Percentiles rank a stretch among this genome's conserved stretches.
Evolutionary conservation across 495 filamentous ascomycete species (phyloP).

Genomic region (Aspergillus leporis): DNA sequence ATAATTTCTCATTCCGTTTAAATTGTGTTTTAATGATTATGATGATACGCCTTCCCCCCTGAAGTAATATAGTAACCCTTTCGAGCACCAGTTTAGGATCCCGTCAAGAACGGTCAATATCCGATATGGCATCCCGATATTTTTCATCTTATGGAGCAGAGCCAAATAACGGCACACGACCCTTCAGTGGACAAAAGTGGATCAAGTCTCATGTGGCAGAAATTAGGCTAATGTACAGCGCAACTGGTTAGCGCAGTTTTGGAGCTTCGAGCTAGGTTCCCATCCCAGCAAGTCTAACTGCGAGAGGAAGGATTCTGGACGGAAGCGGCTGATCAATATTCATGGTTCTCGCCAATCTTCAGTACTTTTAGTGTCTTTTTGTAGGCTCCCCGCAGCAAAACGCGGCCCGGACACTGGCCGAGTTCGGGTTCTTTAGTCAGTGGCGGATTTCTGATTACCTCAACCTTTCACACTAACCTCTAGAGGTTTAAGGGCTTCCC

Average conservation of each 20-base stretch:
- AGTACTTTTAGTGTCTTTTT: slow-evolving; percentile 10
- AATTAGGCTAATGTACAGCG: slow-evolving; percentile 16
- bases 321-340: slow-evolving; percentile 11
- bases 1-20: neutral
- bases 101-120: slow-evolving; percentile 6
- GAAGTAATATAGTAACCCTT: slow-evolving; percentile 3
- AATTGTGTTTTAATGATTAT: neutral
- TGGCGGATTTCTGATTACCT: slow-evolving; percentile 6
- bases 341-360: slow-evolving; percentile 9
- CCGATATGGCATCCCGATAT: slow-evolving; percentile 17
- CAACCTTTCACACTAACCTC: neutral
- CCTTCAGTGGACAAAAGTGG: slow-evolving; percentile 14
- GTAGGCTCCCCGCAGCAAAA: slow-evolving; percentile 18
- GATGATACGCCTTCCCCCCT: neutral
- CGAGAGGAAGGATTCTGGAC: slow-evolving; percentile 30
- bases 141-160: slow-evolving; percentile 13
- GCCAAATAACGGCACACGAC: slow-evolving; percentile 12
- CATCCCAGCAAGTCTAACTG: slow-evolving; percentile 14
- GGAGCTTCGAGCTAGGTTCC: slow-evolving; percentile 3
- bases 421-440: slow-evolving; percentile 17
- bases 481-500: neutral
- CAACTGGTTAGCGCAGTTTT: neutral
- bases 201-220: slow-evolving; percentile 24
- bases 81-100: neutral
- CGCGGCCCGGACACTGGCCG: slow-evolving; percentile 17